Evolutionary conservation across 192 early-diverging fungal species (phyloP).

Genomic region (Gonapodya prolifera): DNA sequence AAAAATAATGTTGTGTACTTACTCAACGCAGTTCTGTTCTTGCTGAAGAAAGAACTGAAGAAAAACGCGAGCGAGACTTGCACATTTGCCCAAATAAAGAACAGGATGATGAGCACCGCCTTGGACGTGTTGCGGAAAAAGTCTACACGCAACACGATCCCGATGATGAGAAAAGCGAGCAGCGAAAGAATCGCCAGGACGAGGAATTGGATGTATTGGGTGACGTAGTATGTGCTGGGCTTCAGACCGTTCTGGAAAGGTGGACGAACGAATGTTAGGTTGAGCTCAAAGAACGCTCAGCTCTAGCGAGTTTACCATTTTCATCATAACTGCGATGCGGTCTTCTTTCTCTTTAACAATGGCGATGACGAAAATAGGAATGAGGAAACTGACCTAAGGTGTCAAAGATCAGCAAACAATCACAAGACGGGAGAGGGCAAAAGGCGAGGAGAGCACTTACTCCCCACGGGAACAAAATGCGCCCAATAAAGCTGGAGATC

Average conservation of each 20-base stretch:
- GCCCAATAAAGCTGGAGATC: constrained; percentile 37
- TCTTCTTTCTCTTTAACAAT: constrained; percentile 64
- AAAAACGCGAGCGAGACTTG: constrained; percentile 59
- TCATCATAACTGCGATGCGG: constrained; percentile 59
- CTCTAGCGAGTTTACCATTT: constrained; percentile 31
- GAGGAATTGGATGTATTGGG: constrained; percentile 53
- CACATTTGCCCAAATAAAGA: constrained; percentile 52
- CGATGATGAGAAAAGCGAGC: constrained; percentile 44
- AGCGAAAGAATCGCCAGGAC: constrained; percentile 43
- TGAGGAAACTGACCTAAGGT: constrained; percentile 46
- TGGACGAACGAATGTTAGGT: no score
- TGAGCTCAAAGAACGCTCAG: no score
- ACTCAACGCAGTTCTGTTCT: constrained; percentile 38
- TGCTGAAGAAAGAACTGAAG: constrained; percentile 46
- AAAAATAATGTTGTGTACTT: no score
- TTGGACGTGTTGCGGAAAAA: constrained; percentile 45
- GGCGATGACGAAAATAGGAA: constrained; percentile 57
- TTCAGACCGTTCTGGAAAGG: constrained; percentile 48
- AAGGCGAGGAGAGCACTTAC: no score
- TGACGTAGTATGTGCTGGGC: constrained; percentile 40
- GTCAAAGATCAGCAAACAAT: no score
- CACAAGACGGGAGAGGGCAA: no score
- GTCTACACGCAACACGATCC: constrained; percentile 34
- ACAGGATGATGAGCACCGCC: constrained; percentile 34
- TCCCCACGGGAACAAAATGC: constrained; percentile 57